A percentile compares a stretch with the other conserved stretches of the same genome.
These are phyloP conservation scores for Cladosporium sp. DNA, from an alignment of 2,329 filamentous ascomycete genomes.

Conservation along the genomic window DNA sequence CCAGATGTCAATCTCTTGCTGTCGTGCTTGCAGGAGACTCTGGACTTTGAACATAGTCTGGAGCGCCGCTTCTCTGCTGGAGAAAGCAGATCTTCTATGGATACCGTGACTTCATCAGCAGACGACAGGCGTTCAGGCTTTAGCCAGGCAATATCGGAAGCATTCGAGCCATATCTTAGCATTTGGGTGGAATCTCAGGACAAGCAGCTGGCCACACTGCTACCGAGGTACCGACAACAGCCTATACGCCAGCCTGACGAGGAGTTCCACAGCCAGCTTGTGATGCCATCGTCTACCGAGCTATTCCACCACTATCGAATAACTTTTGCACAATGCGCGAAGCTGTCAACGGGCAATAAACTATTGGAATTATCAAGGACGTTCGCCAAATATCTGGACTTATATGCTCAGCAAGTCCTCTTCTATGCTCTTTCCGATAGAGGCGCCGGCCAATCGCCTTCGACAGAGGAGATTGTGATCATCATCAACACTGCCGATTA, in stretches of 20 bases:
- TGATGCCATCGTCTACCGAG: conserved; percentile 91
- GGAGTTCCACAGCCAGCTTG: conserved; percentile 84
- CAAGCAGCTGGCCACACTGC: conserved; percentile 74
- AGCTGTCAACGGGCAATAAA: conserved; percentile 85
- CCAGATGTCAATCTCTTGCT: conserved; percentile 87
- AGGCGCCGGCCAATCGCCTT: conserved; percentile 51
- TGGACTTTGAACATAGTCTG: conserved; percentile 91
- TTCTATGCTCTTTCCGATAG: conserved; percentile 65
- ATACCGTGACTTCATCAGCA: conserved; percentile 71
- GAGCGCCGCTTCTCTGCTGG: conserved; percentile 72
- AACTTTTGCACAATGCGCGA: conserved; percentile 89
- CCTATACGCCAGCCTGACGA: conserved; percentile 78
- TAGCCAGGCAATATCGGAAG: conserved; percentile 87
- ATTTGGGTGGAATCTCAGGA: conserved; percentile 97
- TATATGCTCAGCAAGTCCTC: conserved; percentile 90
- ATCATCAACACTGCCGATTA: conserved; percentile 97
- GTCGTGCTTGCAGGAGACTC: conserved; percentile 86
- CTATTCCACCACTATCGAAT: conserved; percentile 96
- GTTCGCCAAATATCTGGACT: conserved; percentile 88
- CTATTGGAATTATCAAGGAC: conserved; percentile 79
- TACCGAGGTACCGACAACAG: conserved; percentile 82
- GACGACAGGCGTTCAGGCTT: conserved; percentile 75
- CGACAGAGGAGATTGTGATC: conserved; percentile 72
- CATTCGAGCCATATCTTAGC: conserved; percentile 94
- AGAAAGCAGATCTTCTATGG: conserved; percentile 69